These are phyloP conservation scores for Arthrocladium fulminans DNA, from an alignment of 2,329 filamentous ascomycete species.

Conservation along the genomic window DNA sequence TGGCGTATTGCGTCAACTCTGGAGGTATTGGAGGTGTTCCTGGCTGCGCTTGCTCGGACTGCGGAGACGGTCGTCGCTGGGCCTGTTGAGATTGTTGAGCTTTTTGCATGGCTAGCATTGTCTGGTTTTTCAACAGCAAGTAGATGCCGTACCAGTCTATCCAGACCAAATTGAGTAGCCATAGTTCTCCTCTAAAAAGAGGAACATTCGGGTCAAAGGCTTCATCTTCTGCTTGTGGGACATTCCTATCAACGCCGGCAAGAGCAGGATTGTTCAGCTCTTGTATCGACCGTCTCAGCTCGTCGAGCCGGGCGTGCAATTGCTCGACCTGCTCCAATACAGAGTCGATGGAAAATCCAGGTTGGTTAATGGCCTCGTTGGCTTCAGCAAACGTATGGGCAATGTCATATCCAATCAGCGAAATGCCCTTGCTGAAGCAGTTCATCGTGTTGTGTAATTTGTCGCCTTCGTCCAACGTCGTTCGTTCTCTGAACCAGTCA, in stretches of 20 bases:
- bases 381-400: constrained; percentile 63
- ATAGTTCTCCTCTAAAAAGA: constrained; percentile 61
- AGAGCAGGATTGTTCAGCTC: constrained; percentile 54
- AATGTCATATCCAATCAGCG: constrained; percentile 71
- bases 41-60: not conserved
- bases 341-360: constrained; percentile 54
- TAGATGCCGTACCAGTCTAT: constrained; percentile 72
- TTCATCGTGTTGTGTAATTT: not conserved
- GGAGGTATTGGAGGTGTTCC: constrained; percentile 29
- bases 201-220: constrained; percentile 23
- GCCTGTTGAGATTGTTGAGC: not conserved
- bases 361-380: constrained; percentile 32
- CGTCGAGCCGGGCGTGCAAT: constrained; percentile 38
- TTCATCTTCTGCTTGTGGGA: constrained; percentile 38
- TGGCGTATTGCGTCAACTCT: constrained; percentile 54
- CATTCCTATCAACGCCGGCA: constrained; percentile 46
- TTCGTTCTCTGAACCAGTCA: constrained; percentile 53
- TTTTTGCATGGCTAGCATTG: constrained; percentile 45
- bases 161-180: constrained; percentile 63
- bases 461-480: constrained; percentile 33
- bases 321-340: constrained; percentile 55
- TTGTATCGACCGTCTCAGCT: constrained; percentile 47
- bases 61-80: too few species aligned
- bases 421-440: constrained; percentile 22
- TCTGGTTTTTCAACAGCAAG: constrained; percentile 72